Evolutionary conservation across 768 basidiomycete genomes (phyloP).

Genomic region (Tylopilus intermedius): DNA sequence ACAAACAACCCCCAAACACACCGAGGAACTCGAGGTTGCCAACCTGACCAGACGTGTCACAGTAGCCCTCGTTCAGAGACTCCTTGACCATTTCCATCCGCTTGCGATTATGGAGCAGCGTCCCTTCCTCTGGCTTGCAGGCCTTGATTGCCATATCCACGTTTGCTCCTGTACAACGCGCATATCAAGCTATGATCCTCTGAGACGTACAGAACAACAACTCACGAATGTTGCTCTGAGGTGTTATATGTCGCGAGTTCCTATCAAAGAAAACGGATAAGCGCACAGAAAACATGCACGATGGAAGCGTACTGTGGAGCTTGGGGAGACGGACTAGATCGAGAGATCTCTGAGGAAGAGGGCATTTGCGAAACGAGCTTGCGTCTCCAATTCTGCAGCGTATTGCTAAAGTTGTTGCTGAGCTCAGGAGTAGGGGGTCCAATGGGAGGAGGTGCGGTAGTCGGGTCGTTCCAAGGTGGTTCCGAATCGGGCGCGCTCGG

Average conservation of each 20-base stretch:
- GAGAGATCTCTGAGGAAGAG: constrained; percentile 14
- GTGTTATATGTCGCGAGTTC: neutral
- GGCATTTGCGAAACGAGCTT: constrained; percentile 20
- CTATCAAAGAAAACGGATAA: neutral
- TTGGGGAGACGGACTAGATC: constrained; percentile 13
- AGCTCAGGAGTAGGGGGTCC: constrained; percentile 2
- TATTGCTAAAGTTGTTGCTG: constrained; percentile 7
- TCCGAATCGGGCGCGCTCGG: constrained; percentile 3
- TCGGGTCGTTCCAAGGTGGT: neutral
- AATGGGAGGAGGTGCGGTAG: neutral
- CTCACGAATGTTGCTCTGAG: constrained; percentile 31
- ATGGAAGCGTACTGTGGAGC: constrained; percentile 10
- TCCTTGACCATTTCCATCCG: neutral
- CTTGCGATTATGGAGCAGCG: neutral
- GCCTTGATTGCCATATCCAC: neutral
- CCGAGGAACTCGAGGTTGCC: neutral
- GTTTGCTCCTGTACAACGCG: neutral
- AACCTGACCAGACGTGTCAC: neutral
- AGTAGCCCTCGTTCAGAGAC: neutral
- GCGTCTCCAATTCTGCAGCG: constrained; percentile 27
- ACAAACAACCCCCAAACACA: neutral
- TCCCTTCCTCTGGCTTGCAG: neutral
- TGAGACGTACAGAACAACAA: neutral
- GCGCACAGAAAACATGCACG: neutral
- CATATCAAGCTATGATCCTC: neutral